Percentiles rank a stretch among this genome's conserved stretches.
phyloP scores from a whole-genome alignment of 2,329 filamentous ascomycete species.

The Fusarium pseudoanthophilum region DNA sequence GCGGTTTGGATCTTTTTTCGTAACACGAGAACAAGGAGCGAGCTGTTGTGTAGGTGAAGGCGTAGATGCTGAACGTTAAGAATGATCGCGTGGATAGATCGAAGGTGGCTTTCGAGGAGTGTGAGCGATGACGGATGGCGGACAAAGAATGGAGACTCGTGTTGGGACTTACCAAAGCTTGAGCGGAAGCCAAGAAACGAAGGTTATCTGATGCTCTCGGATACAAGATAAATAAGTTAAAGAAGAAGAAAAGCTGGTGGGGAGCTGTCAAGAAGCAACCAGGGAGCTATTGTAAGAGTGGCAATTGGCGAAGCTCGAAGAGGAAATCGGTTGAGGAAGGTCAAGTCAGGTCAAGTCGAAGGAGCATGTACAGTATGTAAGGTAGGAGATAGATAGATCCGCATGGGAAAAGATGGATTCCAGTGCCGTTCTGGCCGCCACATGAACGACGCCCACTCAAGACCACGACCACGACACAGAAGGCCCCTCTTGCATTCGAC shows the following conservation, averaged over 20 bases:
- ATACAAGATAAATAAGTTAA: constrained; percentile 15
- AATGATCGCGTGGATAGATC: constrained; percentile 35
- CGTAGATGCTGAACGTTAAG: constrained; percentile 33
- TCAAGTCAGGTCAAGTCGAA: constrained; percentile 17
- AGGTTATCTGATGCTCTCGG: constrained; percentile 13
- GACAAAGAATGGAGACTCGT: constrained; percentile 38
- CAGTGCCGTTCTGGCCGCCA: constrained; percentile 44
- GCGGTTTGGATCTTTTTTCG: constrained; percentile 33
- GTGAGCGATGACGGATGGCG: constrained; percentile 41
- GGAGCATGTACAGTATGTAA: neutral
- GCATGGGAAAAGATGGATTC: constrained; percentile 46
- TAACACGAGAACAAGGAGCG: constrained; percentile 36
- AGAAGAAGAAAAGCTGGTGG: constrained; percentile 24
- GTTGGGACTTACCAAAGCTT: constrained; percentile 42
- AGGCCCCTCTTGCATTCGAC: constrained; percentile 26
- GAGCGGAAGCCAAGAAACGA: constrained; percentile 29
- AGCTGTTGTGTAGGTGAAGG: constrained; percentile 34
- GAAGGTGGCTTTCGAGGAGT: constrained; percentile 25
- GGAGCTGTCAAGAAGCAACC: constrained; percentile 28
- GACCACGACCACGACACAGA: constrained; percentile 35
- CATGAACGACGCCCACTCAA: constrained; percentile 41
- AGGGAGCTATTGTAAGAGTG: constrained; percentile 31
- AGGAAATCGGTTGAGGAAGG: constrained; percentile 36
- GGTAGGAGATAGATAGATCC: constrained; percentile 35
- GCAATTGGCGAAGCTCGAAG: constrained; percentile 31